A percentile compares a stretch with the other conserved stretches of the same genome.
Evolutionary conservation across 306 rosid species (phyloP).

Genomic region (Cyamopsis tetragonoloba): DNA sequence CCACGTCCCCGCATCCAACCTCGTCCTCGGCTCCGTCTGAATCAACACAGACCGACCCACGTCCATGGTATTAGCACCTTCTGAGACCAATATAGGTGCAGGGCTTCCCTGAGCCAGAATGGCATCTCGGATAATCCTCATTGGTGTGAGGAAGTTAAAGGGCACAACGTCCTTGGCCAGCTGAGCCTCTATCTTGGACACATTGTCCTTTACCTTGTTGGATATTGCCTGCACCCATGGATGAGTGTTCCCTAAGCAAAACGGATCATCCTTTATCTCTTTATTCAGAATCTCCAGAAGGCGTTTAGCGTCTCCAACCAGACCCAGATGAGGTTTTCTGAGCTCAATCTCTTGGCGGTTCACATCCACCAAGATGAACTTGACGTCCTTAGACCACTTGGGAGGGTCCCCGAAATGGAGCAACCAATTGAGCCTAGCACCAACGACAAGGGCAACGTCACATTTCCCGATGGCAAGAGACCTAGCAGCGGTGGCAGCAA

Average conservation of each 20-base stretch:
- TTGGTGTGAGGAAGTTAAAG: constrained; percentile 47
- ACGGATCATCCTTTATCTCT: constrained; percentile 86
- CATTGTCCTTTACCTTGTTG: constrained; percentile 64
- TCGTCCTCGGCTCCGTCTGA: constrained; percentile 55
- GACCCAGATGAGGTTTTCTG: constrained; percentile 73
- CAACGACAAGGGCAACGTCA: constrained; percentile 84
- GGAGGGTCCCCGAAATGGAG: constrained; percentile 94
- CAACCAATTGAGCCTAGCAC: constrained; percentile 88
- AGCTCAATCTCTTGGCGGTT: constrained; percentile 68
- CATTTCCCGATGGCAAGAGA: constrained; percentile 86
- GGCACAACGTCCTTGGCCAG: constrained; percentile 75
- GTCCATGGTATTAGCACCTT: constrained; percentile 51
- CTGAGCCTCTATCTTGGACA: constrained; percentile 74
- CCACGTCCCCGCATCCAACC: constrained; percentile 61
- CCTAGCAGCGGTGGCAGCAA: constrained; percentile 90
- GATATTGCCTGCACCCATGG: constrained; percentile 74
- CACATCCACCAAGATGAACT: constrained; percentile 79
- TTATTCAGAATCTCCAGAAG: constrained; percentile 58
- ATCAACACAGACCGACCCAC: constrained; percentile 43
- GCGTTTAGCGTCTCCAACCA: constrained; percentile 79
- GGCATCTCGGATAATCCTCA: constrained; percentile 47
- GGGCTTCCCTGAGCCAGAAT: constrained; percentile 37
- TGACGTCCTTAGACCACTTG: constrained; percentile 82
- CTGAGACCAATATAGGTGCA: constrained; percentile 42
- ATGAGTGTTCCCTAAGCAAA: constrained; percentile 75